phyloP scores from a whole-genome alignment of 2,329 filamentous ascomycete genomes.

The Grosmannia serpens region DNA sequence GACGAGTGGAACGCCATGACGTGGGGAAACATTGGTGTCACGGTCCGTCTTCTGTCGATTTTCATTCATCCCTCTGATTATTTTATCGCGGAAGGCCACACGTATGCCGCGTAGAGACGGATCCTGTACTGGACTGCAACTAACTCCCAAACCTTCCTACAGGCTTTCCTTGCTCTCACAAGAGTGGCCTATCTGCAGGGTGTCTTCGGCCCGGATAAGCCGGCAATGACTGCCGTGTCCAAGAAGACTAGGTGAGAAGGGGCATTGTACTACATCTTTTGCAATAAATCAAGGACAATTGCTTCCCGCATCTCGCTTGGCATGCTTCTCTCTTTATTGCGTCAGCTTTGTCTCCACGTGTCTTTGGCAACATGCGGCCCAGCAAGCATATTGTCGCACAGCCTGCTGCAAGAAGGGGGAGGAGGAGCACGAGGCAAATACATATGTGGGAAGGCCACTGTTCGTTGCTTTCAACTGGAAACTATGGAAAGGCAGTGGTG shows the following conservation, averaged over 20 bases:
- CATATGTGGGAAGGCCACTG: not conserved
- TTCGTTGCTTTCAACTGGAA: not conserved
- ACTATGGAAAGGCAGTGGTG: not conserved
- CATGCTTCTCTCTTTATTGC: not conserved
- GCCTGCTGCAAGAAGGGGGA: not conserved
- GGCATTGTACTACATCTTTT: not conserved
- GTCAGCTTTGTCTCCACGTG: not conserved
- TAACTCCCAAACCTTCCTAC: not conserved
- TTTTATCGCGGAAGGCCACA: not conserved
- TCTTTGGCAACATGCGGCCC: too few species aligned
- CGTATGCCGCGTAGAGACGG: not conserved
- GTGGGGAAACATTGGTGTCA: slow-evolving; percentile 62
- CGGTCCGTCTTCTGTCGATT: slow-evolving; percentile 25
- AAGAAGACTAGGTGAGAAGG: slow-evolving; percentile 13
- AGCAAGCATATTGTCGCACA: too few species aligned
- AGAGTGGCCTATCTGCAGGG: slow-evolving; percentile 48
- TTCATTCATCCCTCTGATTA: not conserved
- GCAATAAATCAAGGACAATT: not conserved
- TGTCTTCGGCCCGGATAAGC: slow-evolving; percentile 39
- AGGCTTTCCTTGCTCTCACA: slow-evolving; percentile 44
- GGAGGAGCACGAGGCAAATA: not conserved
- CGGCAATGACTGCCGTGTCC: slow-evolving; percentile 2
- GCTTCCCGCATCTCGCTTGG: not conserved
- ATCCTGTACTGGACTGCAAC: not conserved
- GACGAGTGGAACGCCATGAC: slow-evolving; percentile 55